Conservation (phyloP, 176 grass and related monocot species). For the maize (Zea mays) region DNA sequence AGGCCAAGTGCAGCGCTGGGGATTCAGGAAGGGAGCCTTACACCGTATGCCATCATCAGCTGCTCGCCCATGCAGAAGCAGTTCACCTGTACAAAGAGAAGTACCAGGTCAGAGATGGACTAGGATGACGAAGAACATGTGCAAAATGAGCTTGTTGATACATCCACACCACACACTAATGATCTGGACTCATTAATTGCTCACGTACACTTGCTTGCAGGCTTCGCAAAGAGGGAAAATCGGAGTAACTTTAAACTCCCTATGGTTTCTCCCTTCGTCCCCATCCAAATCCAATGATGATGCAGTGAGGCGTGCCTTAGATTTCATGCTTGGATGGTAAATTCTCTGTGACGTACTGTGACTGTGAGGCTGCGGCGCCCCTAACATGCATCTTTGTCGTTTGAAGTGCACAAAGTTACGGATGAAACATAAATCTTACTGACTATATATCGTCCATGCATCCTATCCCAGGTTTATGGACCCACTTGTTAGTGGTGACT, state of each 20-base stretch:
- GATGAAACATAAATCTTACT: background rate
- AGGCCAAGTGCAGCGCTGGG: conserved; percentile 36
- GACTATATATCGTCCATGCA: too few relatives aligned
- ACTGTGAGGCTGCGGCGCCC: background rate
- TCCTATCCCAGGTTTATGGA: conserved; percentile 48
- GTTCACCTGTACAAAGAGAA: conserved; percentile 54
- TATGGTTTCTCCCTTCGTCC: conserved; percentile 55
- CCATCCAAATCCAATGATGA: conserved; percentile 20
- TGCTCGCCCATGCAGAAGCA: conserved; percentile 54
- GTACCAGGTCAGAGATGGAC: conserved; percentile 48
- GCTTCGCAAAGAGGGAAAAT: conserved; percentile 47
- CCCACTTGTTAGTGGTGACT: conserved; percentile 44
- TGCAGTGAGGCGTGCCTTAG: conserved; percentile 35
- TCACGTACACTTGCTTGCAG: conserved; percentile 22
- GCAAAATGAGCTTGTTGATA: background rate
- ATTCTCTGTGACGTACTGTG: background rate
- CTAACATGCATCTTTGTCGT: accelerated
- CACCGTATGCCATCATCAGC: conserved; percentile 49
- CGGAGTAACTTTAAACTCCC: conserved; percentile 47
- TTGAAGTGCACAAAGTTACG: background rate
- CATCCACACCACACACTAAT: background rate
- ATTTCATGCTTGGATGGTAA: conserved; percentile 72
- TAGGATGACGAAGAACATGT: background rate
- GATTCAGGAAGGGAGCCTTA: conserved; percentile 71
- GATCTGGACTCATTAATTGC: background rate